A percentile compares a stretch with the other conserved stretches of the same genome.
phyloP scores from a whole-genome alignment of 73 alveolate species.

The Symbiodinium pilosum region DNA sequence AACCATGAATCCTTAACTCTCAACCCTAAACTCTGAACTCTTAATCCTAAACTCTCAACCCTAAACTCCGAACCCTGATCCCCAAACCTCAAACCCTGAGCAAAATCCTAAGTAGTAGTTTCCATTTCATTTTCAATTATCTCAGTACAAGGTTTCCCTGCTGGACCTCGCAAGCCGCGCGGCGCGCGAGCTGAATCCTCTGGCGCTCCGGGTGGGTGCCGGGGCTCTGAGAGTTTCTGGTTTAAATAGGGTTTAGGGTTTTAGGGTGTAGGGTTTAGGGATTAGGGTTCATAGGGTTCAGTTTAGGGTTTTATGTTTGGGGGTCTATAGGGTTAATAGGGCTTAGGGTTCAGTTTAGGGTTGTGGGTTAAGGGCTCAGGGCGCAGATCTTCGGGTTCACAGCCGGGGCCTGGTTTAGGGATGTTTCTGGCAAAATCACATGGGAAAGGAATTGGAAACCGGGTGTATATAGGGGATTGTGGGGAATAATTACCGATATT shows the following conservation, averaged over 20 bases:
- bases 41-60: neutral
- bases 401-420: too few species aligned
- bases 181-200: slow-evolving; percentile 70
- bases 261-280: too few species aligned
- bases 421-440: too few species aligned
- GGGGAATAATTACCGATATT: too few species aligned
- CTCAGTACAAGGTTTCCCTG: slow-evolving; percentile 14
- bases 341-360: neutral
- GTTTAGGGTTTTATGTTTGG: too few species aligned
- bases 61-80: neutral
- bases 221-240: too few species aligned
- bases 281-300: too few species aligned
- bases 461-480: too few species aligned
- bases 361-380: neutral
- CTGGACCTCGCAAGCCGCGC: slow-evolving; percentile 77
- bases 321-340: too few species aligned
- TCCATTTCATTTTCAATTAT: neutral
- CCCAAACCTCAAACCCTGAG: neutral
- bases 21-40: too few species aligned
- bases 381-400: neutral
- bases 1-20: neutral
- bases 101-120: neutral
- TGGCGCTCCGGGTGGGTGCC: slow-evolving; percentile 53
- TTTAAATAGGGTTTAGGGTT: too few species aligned
- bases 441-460: too few species aligned